Evolutionary conservation across 2,329 filamentous ascomycete genomes (phyloP).

Genomic region (Alternaria longipes): DNA sequence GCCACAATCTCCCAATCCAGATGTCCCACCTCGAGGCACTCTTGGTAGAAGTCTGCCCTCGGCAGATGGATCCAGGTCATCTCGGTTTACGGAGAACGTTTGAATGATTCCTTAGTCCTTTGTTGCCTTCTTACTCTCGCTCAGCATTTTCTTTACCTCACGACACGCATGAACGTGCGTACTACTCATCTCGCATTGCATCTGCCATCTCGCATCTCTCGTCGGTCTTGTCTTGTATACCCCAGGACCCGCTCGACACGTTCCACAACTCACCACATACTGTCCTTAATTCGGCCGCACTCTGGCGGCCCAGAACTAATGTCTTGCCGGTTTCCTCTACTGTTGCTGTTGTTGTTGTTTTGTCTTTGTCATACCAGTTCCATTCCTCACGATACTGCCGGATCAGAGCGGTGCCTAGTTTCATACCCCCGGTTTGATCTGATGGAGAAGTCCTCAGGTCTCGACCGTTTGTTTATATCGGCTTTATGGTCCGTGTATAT

Average conservation of each 20-base stretch:
- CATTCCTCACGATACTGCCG: constrained; percentile 25
- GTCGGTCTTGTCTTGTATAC: constrained; percentile 33
- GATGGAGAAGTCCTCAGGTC: constrained; percentile 13
- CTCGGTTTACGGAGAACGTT: constrained; percentile 59
- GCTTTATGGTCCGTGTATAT: constrained; percentile 25
- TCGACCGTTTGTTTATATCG: constrained; percentile 18
- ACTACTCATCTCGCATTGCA: constrained; percentile 24
- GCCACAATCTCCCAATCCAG: constrained; percentile 51
- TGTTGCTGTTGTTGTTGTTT: constrained; percentile 9
- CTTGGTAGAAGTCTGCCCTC: constrained; percentile 57
- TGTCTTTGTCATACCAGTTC: neutral
- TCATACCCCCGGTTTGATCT: constrained; percentile 23
- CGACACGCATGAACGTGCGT: constrained; percentile 40
- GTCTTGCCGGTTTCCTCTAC: constrained; percentile 25
- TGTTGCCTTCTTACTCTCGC: constrained; percentile 36
- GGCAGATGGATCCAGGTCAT: constrained; percentile 57
- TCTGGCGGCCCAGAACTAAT: constrained; percentile 30
- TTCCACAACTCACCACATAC: constrained; percentile 28
- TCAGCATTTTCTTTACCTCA: constrained; percentile 29
- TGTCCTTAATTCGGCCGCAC: constrained; percentile 28
- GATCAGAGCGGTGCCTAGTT: constrained; percentile 25
- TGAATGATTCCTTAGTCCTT: constrained; percentile 30
- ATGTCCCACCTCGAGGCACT: constrained; percentile 37
- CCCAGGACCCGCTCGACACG: constrained; percentile 22
- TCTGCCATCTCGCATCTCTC: constrained; percentile 15